phyloP scores from a whole-genome alignment of 2,329 filamentous ascomycete species.

The Paraphaeosphaeria sporulosa region DNA sequence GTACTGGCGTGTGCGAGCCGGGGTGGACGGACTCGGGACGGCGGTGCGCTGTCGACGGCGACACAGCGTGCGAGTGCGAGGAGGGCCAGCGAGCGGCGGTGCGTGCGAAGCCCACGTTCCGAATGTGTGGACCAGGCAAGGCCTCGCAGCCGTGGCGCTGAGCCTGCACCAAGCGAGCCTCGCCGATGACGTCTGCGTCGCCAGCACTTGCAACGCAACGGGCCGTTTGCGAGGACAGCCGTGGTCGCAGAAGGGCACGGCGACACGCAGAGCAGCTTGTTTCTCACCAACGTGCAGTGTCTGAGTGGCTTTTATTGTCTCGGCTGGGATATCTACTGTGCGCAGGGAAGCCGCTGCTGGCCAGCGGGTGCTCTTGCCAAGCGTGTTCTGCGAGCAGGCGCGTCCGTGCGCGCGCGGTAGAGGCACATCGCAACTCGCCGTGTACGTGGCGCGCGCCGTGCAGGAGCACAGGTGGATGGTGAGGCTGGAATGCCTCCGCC shows the following conservation, averaged over 20 bases:
- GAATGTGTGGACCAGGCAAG: conserved; percentile 16
- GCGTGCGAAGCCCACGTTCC: conserved; percentile 36
- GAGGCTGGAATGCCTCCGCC: not conserved
- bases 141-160: not conserved
- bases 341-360: conserved; percentile 10
- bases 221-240: not conserved
- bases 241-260: not conserved
- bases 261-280: not conserved
- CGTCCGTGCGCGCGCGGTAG: conserved; percentile 19
- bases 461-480: conserved; percentile 4
- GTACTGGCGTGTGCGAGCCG: conserved; percentile 21
- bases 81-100: conserved; percentile 18
- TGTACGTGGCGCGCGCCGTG: not conserved
- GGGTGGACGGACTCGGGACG: conserved; percentile 15
- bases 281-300: not conserved
- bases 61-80: conserved; percentile 27
- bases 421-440: not conserved
- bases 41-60: conserved; percentile 21
- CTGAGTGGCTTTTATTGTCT: not conserved
- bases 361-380: conserved; percentile 13
- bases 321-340: not conserved
- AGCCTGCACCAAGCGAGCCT: conserved; percentile 18
- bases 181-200: conserved; percentile 20
- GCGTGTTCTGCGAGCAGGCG: conserved; percentile 16
- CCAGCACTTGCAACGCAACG: not conserved